phyloP scores from a whole-genome alignment of 768 basidiomycete species.

The Chalciporus piperatus region DNA sequence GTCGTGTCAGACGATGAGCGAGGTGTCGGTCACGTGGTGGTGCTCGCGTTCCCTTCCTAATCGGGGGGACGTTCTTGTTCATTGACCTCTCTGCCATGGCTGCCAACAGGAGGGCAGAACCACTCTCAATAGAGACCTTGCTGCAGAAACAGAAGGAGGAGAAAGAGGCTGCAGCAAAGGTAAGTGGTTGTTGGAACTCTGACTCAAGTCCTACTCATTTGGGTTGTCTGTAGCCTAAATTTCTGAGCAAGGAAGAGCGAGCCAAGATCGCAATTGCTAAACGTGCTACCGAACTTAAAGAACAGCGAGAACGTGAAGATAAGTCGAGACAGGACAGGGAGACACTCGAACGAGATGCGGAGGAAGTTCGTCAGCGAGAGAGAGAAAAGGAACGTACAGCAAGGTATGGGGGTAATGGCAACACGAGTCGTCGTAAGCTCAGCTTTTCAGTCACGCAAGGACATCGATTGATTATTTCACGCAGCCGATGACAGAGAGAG shows the following conservation, averaged over 20 bases:
- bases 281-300: constrained; percentile 77
- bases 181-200: constrained; percentile 26
- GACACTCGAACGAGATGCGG: constrained; percentile 71
- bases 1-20: constrained; percentile 24
- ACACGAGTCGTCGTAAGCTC: constrained; percentile 27
- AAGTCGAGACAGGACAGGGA: constrained; percentile 59
- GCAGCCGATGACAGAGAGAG: constrained; percentile 49
- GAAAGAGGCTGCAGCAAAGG: constrained; percentile 89
- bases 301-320: constrained; percentile 67
- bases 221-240: constrained; percentile 68
- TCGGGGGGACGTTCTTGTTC: not conserved
- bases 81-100: constrained; percentile 37
- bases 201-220: not conserved
- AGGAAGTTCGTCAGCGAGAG: constrained; percentile 56
- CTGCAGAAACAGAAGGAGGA: constrained; percentile 85
- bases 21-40: constrained; percentile 21
- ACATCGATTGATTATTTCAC: constrained; percentile 6
- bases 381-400: constrained; percentile 34
- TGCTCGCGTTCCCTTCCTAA: constrained; percentile 6
- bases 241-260: constrained; percentile 89
- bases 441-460: not conserved
- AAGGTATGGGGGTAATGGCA: constrained; percentile 41
- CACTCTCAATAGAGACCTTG: constrained; percentile 85
- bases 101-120: constrained; percentile 46
- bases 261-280: constrained; percentile 86